These are phyloP conservation scores for Pseudocercospora macadamiae DNA, from an alignment of 2,329 filamentous ascomycete species.

Conservation along the genomic window DNA sequence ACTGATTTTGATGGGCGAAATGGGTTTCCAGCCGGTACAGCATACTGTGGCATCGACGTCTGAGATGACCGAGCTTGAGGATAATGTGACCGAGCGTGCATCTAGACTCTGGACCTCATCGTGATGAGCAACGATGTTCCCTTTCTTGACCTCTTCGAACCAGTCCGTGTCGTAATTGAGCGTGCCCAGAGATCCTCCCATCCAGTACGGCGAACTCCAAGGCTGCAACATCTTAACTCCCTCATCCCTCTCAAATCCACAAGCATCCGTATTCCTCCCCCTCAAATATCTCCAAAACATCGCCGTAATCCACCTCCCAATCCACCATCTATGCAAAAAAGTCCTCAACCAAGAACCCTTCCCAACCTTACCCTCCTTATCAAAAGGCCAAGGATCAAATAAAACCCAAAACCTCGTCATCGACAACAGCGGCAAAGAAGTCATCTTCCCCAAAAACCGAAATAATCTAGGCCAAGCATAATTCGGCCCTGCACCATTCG, in stretches of 20 bases:
- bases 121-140: constrained; percentile 7
- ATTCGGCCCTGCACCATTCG: constrained; percentile 58
- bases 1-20: background rate
- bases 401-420: constrained; percentile 68
- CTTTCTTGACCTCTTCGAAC: constrained; percentile 1
- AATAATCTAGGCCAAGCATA: constrained; percentile 64
- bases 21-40: constrained; percentile 11
- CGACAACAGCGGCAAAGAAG: constrained; percentile 63
- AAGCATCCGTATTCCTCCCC: background rate
- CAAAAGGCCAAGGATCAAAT: constrained; percentile 71
- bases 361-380: constrained; percentile 61
- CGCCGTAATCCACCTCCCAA: constrained; percentile 58
- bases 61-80: background rate
- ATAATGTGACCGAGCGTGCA: background rate
- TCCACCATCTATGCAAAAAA: constrained; percentile 58
- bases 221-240: constrained; percentile 4
- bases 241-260: background rate
- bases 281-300: constrained; percentile 59
- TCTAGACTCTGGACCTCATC: constrained; percentile 6
- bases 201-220: constrained; percentile 13
- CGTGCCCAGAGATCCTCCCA: constrained; percentile 9
- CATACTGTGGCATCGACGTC: constrained; percentile 9
- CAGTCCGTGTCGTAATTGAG: constrained; percentile 29
- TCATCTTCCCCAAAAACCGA: constrained; percentile 65
- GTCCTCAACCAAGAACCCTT: constrained; percentile 55